These are phyloP conservation scores for Saksenaea oblongispora DNA, from an alignment of 371 early-diverging fungal species.

Conservation along the genomic window DNA sequence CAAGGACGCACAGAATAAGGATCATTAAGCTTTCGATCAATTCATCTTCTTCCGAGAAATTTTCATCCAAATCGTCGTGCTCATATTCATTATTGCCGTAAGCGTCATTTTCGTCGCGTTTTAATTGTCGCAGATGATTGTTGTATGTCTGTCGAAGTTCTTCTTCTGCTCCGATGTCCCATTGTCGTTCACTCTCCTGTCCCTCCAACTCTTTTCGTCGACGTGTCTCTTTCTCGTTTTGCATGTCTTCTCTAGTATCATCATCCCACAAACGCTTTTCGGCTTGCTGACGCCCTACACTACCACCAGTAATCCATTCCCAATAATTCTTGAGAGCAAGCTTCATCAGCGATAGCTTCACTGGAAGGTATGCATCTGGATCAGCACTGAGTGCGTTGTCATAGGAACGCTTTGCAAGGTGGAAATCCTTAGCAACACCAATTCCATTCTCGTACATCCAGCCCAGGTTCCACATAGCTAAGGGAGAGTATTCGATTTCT, in stretches of 20 bases:
- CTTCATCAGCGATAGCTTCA: slow-evolving; percentile 74
- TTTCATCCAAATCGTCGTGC: slow-evolving; percentile 33
- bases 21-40: slow-evolving; percentile 60
- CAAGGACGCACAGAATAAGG: slow-evolving; percentile 51
- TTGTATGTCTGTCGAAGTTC: slow-evolving; percentile 43
- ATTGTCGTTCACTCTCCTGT: slow-evolving; percentile 17
- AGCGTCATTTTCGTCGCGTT: slow-evolving; percentile 35
- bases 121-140: slow-evolving; percentile 34
- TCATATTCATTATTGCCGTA: slow-evolving; percentile 14
- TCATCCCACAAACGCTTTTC: slow-evolving; percentile 8
- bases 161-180: slow-evolving; percentile 36
- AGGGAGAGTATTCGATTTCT: slow-evolving; percentile 71
- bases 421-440: slow-evolving; percentile 84
- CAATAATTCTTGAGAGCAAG: slow-evolving; percentile 71
- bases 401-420: slow-evolving; percentile 92
- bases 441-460: slow-evolving; percentile 98
- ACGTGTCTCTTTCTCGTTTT: slow-evolving; percentile 17
- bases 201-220: slow-evolving; percentile 25
- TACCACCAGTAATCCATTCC: slow-evolving; percentile 63
- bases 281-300: slow-evolving; percentile 41
- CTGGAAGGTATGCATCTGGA: slow-evolving; percentile 81
- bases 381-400: slow-evolving; percentile 77
- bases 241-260: not conserved
- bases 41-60: slow-evolving; percentile 51
- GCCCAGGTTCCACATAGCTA: slow-evolving; percentile 96